Evolutionary conservation across 106 monocot genomes (phyloP).

Genomic region (Dendrobium huoshanense): DNA sequence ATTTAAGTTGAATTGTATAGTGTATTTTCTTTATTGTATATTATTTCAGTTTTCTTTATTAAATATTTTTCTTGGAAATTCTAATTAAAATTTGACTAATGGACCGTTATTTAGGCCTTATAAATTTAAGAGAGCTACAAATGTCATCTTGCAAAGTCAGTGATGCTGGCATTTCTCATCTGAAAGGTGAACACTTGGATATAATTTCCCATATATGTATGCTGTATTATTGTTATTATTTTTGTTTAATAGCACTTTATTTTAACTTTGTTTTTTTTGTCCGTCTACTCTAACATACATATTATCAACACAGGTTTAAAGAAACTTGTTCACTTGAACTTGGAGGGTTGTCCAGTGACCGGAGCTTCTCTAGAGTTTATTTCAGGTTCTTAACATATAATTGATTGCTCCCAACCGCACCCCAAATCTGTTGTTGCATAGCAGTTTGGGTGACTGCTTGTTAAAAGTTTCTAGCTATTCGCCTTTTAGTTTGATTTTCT

Average conservation of each 20-base stretch:
- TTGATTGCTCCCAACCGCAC: background rate
- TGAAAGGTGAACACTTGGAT: slow-evolving; percentile 49
- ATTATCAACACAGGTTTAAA: slow-evolving; percentile 40
- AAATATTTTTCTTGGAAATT: background rate
- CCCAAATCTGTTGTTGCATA: background rate
- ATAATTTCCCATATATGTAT: background rate
- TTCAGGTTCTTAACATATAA: slow-evolving; percentile 42
- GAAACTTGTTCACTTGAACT: slow-evolving; percentile 67
- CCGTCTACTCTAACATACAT: background rate
- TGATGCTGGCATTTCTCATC: slow-evolving; percentile 79
- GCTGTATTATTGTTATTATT: background rate
- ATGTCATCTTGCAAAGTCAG: slow-evolving; percentile 75
- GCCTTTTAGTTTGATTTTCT: background rate
- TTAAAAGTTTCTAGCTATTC: background rate
- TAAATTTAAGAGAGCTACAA: slow-evolving; percentile 80
- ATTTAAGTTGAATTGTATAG: background rate
- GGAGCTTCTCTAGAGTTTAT: slow-evolving; percentile 71
- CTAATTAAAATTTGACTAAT: background rate
- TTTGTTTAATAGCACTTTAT: background rate
- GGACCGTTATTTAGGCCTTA: slow-evolving; percentile 46
- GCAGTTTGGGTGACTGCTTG: background rate
- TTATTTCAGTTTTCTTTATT: background rate
- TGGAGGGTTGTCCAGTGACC: slow-evolving; percentile 93
- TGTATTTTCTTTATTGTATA: background rate
- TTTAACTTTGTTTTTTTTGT: background rate